Conservation (phyloP, 2,329 filamentous ascomycete species). For the Leptographium lundbergii region DNA sequence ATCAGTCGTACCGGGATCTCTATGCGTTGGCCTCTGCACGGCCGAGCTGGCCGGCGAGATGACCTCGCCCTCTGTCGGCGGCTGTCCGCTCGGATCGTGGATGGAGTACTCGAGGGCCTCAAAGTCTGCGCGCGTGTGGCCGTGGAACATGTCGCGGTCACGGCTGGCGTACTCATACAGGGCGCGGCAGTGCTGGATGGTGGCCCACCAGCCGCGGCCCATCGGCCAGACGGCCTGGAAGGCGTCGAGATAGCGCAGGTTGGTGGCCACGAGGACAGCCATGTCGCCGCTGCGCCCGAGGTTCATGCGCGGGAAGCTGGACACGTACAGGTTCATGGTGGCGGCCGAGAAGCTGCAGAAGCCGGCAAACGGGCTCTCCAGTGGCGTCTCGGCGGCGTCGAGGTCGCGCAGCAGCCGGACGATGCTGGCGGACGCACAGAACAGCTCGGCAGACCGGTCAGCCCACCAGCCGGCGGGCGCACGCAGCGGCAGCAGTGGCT, state of each 20-base stretch:
- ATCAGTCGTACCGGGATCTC: not conserved
- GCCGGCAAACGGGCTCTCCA: conserved; percentile 28
- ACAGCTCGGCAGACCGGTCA: conserved; percentile 23
- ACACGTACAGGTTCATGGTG: conserved; percentile 27
- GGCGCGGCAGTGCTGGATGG: conserved; percentile 3
- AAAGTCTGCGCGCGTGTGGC: conserved; percentile 7
- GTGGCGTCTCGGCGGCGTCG: conserved; percentile 21
- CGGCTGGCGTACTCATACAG: conserved; percentile 3
- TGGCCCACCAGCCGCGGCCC: conserved; percentile 9
- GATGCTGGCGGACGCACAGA: conserved; percentile 23
- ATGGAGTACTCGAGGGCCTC: conserved; percentile 8
- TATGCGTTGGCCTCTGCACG: not conserved
- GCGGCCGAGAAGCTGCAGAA: conserved; percentile 33
- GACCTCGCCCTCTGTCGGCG: not conserved
- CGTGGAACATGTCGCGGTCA: conserved; percentile 1
- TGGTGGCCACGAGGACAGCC: not conserved
- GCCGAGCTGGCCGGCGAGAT: not conserved
- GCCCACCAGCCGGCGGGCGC: conserved; percentile 18
- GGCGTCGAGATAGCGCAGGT: conserved; percentile 3
- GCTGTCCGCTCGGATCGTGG: conserved; percentile 4
- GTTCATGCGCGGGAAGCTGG: conserved; percentile 28
- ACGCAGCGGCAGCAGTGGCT: not conserved
- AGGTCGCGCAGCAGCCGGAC: conserved; percentile 23
- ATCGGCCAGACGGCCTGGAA: conserved; percentile 6
- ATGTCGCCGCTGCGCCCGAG: conserved; percentile 16